Percentiles rank a stretch among this genome's conserved stretches.
Evolutionary conservation across 768 basidiomycete species (phyloP).

Genomic region (Kwoniella dendrophila): DNA sequence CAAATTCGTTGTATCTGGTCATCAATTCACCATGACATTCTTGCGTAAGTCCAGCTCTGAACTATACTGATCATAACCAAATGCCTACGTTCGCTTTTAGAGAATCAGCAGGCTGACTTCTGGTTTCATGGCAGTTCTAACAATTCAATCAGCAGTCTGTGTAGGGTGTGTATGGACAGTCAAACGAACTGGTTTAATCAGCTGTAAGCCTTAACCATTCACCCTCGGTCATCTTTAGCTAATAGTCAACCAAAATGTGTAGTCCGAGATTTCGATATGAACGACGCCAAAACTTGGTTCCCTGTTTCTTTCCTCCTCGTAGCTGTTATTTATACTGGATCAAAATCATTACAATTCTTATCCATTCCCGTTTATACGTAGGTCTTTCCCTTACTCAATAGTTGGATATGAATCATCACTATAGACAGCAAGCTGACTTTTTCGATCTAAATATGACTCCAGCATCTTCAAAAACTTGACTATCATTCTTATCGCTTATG

Average conservation of each 20-base stretch:
- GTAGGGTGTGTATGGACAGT: slow-evolving; percentile 71
- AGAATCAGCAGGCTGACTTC: neutral
- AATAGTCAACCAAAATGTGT: neutral
- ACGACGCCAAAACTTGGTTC: slow-evolving; percentile 90
- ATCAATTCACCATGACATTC: slow-evolving; percentile 94
- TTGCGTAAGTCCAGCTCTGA: slow-evolving; percentile 58
- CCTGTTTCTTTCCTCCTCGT: slow-evolving; percentile 91
- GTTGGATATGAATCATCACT: too few species aligned
- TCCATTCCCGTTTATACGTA: slow-evolving; percentile 92
- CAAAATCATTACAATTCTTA: slow-evolving; percentile 97
- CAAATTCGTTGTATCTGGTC: slow-evolving; percentile 96
- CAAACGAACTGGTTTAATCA: slow-evolving; percentile 67
- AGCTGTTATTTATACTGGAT: slow-evolving; percentile 94
- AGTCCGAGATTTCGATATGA: slow-evolving; percentile 74
- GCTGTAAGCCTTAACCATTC: slow-evolving; percentile 26
- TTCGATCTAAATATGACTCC: neutral
- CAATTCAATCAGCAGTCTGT: slow-evolving; percentile 88
- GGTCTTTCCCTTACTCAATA: neutral
- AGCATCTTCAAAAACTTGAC: slow-evolving; percentile 96
- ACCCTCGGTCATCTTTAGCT: neutral
- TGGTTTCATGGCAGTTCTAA: slow-evolving; percentile 61
- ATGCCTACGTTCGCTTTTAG: too few species aligned
- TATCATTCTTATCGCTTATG: slow-evolving; percentile 96
- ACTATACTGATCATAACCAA: neutral
- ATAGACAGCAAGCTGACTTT: too few species aligned